phyloP scores from a whole-genome alignment of 371 early-diverging fungal genomes.

The Mortierella sp. region DNA sequence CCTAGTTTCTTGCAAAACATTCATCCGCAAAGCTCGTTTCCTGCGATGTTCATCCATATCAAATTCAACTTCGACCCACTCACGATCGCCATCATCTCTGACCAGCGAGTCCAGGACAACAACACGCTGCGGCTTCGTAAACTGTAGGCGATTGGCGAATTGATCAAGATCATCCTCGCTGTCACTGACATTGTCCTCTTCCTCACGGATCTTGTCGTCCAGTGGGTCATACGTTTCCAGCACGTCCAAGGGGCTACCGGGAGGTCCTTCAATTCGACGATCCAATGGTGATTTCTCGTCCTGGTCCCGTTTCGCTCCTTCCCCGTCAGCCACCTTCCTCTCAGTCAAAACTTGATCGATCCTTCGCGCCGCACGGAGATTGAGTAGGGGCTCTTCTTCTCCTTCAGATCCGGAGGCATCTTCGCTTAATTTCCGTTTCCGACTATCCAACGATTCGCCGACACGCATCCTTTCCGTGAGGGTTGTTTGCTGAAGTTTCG shows the following conservation, averaged over 20 bases:
- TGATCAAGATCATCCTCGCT: constrained; percentile 28
- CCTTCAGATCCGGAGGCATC: constrained; percentile 21
- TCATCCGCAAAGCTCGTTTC: constrained; percentile 29
- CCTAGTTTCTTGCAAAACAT: constrained; percentile 27
- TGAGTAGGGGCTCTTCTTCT: neutral
- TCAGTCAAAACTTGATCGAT: neutral
- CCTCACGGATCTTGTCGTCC: constrained; percentile 27
- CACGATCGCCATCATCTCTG: constrained; percentile 36
- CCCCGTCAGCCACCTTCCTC: neutral
- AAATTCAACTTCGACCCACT: constrained; percentile 44
- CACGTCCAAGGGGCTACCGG: constrained; percentile 2
- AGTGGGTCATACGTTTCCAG: constrained; percentile 50
- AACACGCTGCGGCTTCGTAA: constrained; percentile 23
- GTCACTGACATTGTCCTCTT: constrained; percentile 24
- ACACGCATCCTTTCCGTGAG: constrained; percentile 16
- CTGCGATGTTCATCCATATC: constrained; percentile 33
- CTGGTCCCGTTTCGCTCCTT: neutral
- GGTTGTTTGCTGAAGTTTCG: constrained; percentile 31
- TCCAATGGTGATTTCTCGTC: neutral
- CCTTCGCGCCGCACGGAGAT: neutral
- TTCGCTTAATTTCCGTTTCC: constrained; percentile 31
- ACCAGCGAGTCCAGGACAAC: constrained; percentile 45
- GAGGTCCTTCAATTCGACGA: neutral
- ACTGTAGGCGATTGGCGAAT: neutral
- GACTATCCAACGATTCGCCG: neutral